Percentiles rank a stretch among this genome's conserved stretches.
These are phyloP conservation scores for Trichoderma sp. DNA, from an alignment of 2,329 filamentous ascomycete genomes.

Conservation along the genomic window DNA sequence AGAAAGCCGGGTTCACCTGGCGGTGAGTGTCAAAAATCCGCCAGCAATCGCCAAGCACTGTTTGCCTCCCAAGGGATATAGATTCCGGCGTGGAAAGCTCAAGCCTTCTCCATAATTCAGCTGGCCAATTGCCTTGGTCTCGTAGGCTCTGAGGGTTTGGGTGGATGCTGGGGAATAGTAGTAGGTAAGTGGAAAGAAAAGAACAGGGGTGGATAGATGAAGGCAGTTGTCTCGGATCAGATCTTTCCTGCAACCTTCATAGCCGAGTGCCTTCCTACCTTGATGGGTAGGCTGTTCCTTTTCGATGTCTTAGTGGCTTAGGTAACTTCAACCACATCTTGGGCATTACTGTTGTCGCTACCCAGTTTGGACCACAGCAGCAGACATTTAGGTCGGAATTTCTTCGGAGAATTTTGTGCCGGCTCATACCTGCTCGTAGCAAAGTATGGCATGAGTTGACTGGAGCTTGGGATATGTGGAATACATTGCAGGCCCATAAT, in stretches of 20 bases:
- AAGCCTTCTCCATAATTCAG: constrained; percentile 8
- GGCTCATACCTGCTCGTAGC: too few relatives aligned
- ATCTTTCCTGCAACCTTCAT: not conserved
- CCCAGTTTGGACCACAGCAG: not conserved
- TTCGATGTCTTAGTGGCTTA: not conserved
- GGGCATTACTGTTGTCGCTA: not conserved
- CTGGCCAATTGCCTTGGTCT: not conserved
- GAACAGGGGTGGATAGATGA: not conserved
- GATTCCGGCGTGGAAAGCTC: not conserved
- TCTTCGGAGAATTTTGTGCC: not conserved
- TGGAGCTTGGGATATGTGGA: not conserved
- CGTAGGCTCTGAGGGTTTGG: not conserved
- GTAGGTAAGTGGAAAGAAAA: not conserved
- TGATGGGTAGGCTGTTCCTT: not conserved
- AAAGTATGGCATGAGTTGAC: not conserved
- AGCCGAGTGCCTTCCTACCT: not conserved
- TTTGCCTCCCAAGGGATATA: not conserved
- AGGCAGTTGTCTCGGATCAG: not conserved
- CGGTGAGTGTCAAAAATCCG: not conserved
- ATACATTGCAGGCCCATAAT: not conserved
- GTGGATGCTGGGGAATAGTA: not conserved
- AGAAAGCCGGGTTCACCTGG: not conserved
- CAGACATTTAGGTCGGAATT: not conserved
- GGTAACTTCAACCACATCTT: not conserved
- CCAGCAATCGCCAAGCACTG: not conserved